Base-by-base conservation (phyloP, 2,329 filamentous ascomycete genomes). In the Penicillium sp. region DNA sequence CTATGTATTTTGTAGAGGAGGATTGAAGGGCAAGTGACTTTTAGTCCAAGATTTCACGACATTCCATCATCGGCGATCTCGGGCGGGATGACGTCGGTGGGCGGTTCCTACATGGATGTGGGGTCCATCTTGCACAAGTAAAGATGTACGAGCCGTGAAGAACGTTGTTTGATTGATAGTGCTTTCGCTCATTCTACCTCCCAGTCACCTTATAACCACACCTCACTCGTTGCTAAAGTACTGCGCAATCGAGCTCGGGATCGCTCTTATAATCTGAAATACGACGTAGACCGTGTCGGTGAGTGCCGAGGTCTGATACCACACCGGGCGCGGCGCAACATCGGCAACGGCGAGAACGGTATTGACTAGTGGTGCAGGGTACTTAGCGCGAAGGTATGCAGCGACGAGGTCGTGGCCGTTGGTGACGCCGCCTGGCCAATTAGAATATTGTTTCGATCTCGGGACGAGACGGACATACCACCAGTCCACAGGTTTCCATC, bases 271-370 rank as follows among this genome's bases (percentile, higher is more conserved):
- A 14, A 63, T 41, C 38, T 63, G 61, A 53, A 55, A 57, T 20
- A 62, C 5, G 31, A 64, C 49, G 25, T 53, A 60, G 0, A 30
- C 14, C 5, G 46, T 52, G 33, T 62, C 56, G 5, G 13, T 30
- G 9, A 35, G 49, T 2, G 51, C 36, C 1, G 46, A 35, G 28
- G 36, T 57, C 5, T 56, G 53, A 56, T 73, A 74, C 16, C 65
- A 53, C 28, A 58, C 33, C 1, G 46, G 18, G 6, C 69, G 58
- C 6, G 62, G 57, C 2, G 60, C 58, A 1, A 74, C 62, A 46
- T 73, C 71, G 6, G 71, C 70, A 53, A 69, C 61, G 14, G 53
- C 53, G 33, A 69, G 63, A 22, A 74, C 63, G 1, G 62, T 59
- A 20, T 73, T 66, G 5, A 69, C 64, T 5, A 73, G 48, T n/a